These are phyloP conservation scores for Phaeolepiota aurea DNA, from an alignment of 768 basidiomycete genomes.

Conservation along the genomic window DNA sequence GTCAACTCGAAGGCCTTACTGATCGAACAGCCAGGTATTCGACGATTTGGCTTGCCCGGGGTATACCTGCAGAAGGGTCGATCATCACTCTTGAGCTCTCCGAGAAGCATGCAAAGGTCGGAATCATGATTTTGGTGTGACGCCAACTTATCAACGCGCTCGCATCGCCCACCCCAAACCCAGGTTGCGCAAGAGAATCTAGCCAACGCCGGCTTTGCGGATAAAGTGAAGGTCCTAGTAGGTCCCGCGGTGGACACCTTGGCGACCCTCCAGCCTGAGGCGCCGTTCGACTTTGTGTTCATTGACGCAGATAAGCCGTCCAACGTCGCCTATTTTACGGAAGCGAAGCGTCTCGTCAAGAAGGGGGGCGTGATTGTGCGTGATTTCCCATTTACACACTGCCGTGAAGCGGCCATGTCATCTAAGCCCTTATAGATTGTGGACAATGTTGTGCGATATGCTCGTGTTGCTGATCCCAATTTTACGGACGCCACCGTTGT, in stretches of 20 bases:
- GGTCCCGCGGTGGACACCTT: slow-evolving; percentile 47
- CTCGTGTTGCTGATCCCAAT: slow-evolving; percentile 32
- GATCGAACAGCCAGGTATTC: slow-evolving; percentile 23
- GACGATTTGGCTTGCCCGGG: slow-evolving; percentile 34
- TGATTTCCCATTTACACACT: slow-evolving; percentile 7
- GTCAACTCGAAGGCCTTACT: not conserved
- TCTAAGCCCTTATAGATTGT: slow-evolving; percentile 31
- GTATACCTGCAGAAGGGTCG: slow-evolving; percentile 41
- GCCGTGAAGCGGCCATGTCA: not conserved
- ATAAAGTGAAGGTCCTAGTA: slow-evolving; percentile 39
- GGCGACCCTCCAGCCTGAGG: slow-evolving; percentile 32
- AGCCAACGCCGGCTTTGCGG: slow-evolving; percentile 38
- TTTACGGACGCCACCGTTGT: slow-evolving; percentile 25
- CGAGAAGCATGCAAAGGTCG: slow-evolving; percentile 37
- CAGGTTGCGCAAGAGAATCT: slow-evolving; percentile 57
- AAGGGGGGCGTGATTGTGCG: slow-evolving; percentile 55
- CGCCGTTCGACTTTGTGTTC: slow-evolving; percentile 58
- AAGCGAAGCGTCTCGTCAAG: slow-evolving; percentile 52
- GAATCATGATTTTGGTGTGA: slow-evolving; percentile 2
- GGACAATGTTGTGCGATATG: slow-evolving; percentile 52
- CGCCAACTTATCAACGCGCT: not conserved
- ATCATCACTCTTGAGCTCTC: slow-evolving; percentile 39
- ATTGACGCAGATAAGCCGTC: slow-evolving; percentile 65
- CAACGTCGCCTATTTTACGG: slow-evolving; percentile 46
- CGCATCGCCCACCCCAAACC: no score